Percentiles rank a stretch among this genome's conserved stretches.
These are phyloP conservation scores for Rhodotorula sp. DNA, from an alignment of 1,284 basidiomycete genomes.

Conservation along the genomic window DNA sequence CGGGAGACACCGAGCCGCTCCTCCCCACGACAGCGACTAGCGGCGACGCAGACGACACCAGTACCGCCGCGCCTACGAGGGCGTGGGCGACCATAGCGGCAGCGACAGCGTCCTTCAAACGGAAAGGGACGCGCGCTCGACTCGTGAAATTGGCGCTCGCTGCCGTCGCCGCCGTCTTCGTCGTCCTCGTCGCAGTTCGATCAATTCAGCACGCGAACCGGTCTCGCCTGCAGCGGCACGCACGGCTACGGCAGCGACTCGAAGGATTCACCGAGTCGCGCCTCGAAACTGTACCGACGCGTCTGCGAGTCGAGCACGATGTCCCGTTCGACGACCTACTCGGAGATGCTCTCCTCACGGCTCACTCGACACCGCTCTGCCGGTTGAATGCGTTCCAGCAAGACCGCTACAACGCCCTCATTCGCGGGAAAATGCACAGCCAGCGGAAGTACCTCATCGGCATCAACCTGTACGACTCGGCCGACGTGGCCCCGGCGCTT, in stretches of 20 bases:
- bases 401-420: constrained; percentile 25
- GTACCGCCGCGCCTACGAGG: too few species aligned
- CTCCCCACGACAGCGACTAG: too few species aligned
- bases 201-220: too few species aligned
- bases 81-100: too few species aligned
- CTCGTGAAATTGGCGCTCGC: too few species aligned
- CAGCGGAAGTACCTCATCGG: constrained; percentile 38
- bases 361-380: constrained; percentile 12
- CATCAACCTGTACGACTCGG: constrained; percentile 41
- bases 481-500: constrained; percentile 40
- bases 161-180: too few species aligned
- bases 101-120: too few species aligned
- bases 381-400: constrained; percentile 20
- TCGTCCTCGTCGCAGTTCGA: too few species aligned
- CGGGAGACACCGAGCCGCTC: too few species aligned
- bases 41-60: too few species aligned
- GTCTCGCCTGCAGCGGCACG: background rate
- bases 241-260: constrained; percentile 4
- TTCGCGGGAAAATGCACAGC: constrained; percentile 5
- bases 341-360: constrained; percentile 18
- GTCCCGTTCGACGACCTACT: constrained; percentile 16
- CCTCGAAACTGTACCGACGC: background rate
- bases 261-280: constrained; percentile 21
- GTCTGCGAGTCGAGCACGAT: background rate
- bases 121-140: too few species aligned